phyloP scores from a whole-genome alignment of 163 green algal species.

The Prototheca cutis region DNA sequence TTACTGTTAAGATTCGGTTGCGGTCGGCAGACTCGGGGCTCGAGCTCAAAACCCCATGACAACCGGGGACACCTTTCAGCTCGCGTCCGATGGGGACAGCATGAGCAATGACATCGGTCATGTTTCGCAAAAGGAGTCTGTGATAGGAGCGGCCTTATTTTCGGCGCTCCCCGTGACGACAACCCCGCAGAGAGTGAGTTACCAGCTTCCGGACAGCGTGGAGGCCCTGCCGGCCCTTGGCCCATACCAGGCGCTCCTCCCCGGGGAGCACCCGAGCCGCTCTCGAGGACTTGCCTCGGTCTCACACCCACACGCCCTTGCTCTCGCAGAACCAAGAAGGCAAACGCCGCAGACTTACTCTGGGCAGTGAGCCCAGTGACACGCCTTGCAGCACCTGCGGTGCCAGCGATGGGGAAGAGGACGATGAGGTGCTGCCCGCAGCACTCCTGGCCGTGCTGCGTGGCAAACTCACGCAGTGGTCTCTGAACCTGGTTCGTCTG shows the following conservation, averaged over 20 bases:
- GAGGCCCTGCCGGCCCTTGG: no score
- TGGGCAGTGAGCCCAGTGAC: background rate
- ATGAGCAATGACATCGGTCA: background rate
- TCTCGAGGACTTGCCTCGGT: no score
- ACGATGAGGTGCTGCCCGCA: background rate
- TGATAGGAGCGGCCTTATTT: background rate
- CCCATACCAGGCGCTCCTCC: no score
- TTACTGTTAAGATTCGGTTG: background rate
- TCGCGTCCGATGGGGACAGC: no score
- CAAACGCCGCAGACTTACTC: background rate
- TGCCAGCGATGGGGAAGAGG: background rate
- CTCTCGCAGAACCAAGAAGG: background rate
- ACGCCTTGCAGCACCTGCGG: background rate
- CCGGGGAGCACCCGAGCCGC: no score
- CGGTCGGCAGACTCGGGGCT: background rate
- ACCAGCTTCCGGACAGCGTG: background rate
- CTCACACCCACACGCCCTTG: no score
- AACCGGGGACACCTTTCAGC: no score
- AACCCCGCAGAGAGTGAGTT: background rate
- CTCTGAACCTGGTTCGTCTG: constrained; percentile 14
- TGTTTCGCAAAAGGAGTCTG: background rate
- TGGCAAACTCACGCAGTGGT: constrained; percentile 11
- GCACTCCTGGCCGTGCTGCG: constrained; percentile 8
- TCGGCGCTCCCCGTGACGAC: background rate
- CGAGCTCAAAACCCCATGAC: no score